phyloP scores from a whole-genome alignment of 768 basidiomycete species.

The Hericium rajendrae region DNA sequence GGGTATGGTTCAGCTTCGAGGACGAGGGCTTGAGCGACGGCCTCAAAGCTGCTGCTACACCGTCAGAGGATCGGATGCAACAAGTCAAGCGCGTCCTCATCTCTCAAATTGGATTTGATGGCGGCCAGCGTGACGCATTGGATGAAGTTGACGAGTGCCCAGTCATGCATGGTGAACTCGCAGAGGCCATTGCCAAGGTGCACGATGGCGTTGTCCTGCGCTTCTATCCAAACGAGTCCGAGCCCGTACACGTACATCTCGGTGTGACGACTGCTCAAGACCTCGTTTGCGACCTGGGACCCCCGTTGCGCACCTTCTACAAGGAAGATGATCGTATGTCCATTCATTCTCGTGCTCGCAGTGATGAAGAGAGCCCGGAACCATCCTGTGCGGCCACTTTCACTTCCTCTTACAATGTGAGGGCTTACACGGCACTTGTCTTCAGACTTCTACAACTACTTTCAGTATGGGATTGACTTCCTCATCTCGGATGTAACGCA shows the following conservation, averaged over 20 bases:
- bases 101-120: constrained; percentile 54
- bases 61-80: constrained; percentile 46
- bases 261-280: constrained; percentile 80
- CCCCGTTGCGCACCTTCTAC: constrained; percentile 68
- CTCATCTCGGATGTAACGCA: constrained; percentile 66
- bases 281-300: constrained; percentile 66
- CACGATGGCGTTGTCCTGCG: constrained; percentile 64
- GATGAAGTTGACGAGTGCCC: constrained; percentile 61
- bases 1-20: constrained; percentile 77
- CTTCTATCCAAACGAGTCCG: constrained; percentile 48
- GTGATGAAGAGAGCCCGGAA: constrained; percentile 38
- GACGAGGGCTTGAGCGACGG: constrained; percentile 52
- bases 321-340: constrained; percentile 87
- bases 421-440: background rate
- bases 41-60: background rate
- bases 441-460: constrained; percentile 87
- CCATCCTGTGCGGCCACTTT: constrained; percentile 33
- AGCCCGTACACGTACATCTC: constrained; percentile 49
- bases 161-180: constrained; percentile 64
- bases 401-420: background rate
- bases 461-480: constrained; percentile 85
- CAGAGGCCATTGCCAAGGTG: constrained; percentile 58
- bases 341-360: constrained; percentile 50
- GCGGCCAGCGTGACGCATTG: constrained; percentile 52
- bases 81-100: constrained; percentile 73